Base-by-base conservation (phyloP, 2,329 filamentous ascomycete genomes). In the Phyllosticta paracitricarpa region DNA sequence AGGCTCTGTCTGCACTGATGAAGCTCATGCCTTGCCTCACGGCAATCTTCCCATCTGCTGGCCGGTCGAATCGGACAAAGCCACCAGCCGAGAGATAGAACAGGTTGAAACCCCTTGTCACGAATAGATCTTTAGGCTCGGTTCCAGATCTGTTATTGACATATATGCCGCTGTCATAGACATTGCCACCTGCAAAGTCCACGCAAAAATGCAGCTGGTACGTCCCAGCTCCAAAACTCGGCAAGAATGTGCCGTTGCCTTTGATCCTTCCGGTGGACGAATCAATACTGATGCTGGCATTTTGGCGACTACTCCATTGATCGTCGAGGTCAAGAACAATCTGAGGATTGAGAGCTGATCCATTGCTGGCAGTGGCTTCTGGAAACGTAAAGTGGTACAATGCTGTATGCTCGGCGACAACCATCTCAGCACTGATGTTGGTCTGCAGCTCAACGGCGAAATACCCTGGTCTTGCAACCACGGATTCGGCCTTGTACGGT, bases 1-100 rank as follows among this genome's bases (percentile, higher is more conserved):
- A 92, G 1, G 88, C 88, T 70, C 86, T 82, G 0, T 81, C 77
- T 2, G 76, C 74, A 68, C 83, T 87, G 66, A 90, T 84, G 71
- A 89, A 88, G 65, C 87, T 90, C 7, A 89, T 75, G 0, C 87
- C 87, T 5, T 88, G 84, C 33, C 88, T 81, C 10, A 81, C 86
- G 7, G 82, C 71, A n/a, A 91, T 80, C 1, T 81, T 79, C 2
- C 76, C 75, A 52, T 78, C 78, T 0, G 83, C 81, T 28, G 76
- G 74, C 63, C 87, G 86, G 65, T 88, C 84, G 58, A 73, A 71
- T 10, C 70, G 67, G 5, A 72, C 60, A 48, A 69, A 73, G 26
- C 70, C 71, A 33, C 72, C 71, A 54, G 69, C 71, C 64, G 72
- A 64, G 1, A 72, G 62, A 51, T 71, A 73, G 59, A 72, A 72